Conservation (phyloP, 257 asterid genomes). For the Perilla frutescens region DNA sequence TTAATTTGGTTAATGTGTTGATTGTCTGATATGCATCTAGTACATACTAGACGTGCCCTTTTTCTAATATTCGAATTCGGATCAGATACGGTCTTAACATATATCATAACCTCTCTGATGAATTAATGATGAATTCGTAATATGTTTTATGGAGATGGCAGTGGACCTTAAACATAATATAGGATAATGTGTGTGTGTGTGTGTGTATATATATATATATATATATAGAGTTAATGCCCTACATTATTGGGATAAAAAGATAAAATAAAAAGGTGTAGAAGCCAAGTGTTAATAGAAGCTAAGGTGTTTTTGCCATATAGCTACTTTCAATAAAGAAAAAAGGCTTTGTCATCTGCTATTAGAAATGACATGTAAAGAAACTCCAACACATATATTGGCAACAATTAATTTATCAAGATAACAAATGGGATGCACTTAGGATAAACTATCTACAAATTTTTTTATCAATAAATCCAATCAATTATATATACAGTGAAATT, state of each 20-base stretch:
- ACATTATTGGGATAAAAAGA: constrained; percentile 20
- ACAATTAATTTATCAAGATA: constrained; percentile 28
- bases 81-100: too few relatives aligned
- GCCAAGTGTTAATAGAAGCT: constrained; percentile 29
- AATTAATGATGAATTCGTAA: too few relatives aligned
- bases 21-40: too few relatives aligned
- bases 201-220: too few relatives aligned
- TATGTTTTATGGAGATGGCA: too few relatives aligned
- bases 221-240: constrained; percentile 13
- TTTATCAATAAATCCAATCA: constrained; percentile 26
- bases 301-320: neutral
- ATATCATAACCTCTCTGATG: too few relatives aligned
- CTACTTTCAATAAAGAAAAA: constrained; percentile 11
- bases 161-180: neutral
- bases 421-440: constrained; percentile 31
- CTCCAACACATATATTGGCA: constrained; percentile 24
- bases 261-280: neutral
- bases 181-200: constrained; percentile 31
- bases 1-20: too few relatives aligned
- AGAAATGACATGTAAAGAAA: constrained; percentile 42
- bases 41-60: too few relatives aligned
- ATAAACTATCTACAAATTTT: constrained; percentile 9
- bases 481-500: neutral
- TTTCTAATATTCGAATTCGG: too few relatives aligned
- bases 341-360: constrained; percentile 28